Evolutionary conservation across 768 basidiomycete species (phyloP), one percentile per base, ranked within the genome.

Genomic region (Tulasnella sp.): DNA sequence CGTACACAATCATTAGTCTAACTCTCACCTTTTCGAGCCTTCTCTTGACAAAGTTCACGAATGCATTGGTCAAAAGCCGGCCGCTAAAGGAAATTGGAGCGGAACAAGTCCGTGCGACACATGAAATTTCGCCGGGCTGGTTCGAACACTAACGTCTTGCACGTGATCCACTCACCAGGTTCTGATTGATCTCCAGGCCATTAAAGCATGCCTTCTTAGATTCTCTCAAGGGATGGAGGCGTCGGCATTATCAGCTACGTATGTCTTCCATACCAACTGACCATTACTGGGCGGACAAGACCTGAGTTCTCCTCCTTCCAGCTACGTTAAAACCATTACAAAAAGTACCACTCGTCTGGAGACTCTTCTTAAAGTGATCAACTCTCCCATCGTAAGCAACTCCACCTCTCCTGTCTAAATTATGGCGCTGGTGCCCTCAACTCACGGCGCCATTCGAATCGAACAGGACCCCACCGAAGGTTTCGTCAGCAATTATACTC

Each of bases 401-500:
- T n/a, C 15, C 21, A n/a, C 11, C 4, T 38, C 7, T 5, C 34
- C 15, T 7, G 10, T 9, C 19, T 50, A 25, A 21, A 11, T 22
- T 19, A 29, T 31, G 22, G 19, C 48, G 34, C 24, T 24, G 9
- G 53, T 31, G 24, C 27, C 42, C 25, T n/a, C 22, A 51, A 22
- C 43, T 42, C 22, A 44, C 21, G 9, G 15, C n/a, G 34, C 41
- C 24, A 1, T 9, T 24, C 41, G 7, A 59, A 30, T n/a, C 61
- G 0, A 53, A n/a, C n/a, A 94, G 85, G 89, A 93, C 66, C 92
- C 94, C 15, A 75, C 89, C 1, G 92, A 94, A 69, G 90, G 87
- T 2, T 98, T 99, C 67, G 89, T 98, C 62, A 77, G 92, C 57
- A 97, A 97, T 67, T 99, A 98, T 68, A 92, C 90, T 7, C 77